Evolutionary conservation across 225 moss, liverwort and hornwort genomes (phyloP).

Genomic region (Pseudoscleropodium purum): DNA sequence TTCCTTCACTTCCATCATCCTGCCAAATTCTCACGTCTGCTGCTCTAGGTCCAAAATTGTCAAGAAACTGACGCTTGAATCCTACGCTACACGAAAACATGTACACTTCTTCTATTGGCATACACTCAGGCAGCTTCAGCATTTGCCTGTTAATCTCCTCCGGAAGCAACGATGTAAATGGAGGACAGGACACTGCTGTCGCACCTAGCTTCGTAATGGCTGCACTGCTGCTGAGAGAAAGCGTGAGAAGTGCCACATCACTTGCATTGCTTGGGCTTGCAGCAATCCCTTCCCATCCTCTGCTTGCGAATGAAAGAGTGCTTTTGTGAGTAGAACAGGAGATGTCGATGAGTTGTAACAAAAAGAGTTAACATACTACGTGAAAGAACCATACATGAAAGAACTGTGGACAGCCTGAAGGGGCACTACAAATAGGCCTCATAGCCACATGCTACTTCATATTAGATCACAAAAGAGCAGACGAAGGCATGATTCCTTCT

Average conservation of each 20-base stretch:
- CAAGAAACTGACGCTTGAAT: slow-evolving; percentile 49
- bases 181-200: slow-evolving; percentile 47
- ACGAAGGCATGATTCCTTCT: neutral
- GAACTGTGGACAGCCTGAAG: neutral
- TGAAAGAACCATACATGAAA: neutral
- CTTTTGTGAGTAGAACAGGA: neutral
- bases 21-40: slow-evolving; percentile 40
- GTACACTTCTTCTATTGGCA: slow-evolving; percentile 49
- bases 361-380: neutral
- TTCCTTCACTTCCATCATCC: slow-evolving; percentile 26
- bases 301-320: slow-evolving; percentile 5
- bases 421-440: neutral
- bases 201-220: slow-evolving; percentile 50
- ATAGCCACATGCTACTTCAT: neutral
- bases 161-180: slow-evolving; percentile 33
- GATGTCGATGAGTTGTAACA: neutral
- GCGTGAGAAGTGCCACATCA: slow-evolving; percentile 42
- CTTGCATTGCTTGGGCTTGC: slow-evolving; percentile 36
- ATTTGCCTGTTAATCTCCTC: slow-evolving; percentile 49
- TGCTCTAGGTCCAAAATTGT: slow-evolving; percentile 43
- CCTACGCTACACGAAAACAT: slow-evolving; percentile 34
- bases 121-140: slow-evolving; percentile 35
- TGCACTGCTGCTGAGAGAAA: slow-evolving; percentile 42
- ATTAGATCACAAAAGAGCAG: neutral
- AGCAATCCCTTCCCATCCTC: slow-evolving; percentile 46